Evolutionary conservation across 257 asterid genomes (phyloP), one percentile per base, ranked within the genome.

Genomic region (Solanum stenotomum): DNA sequence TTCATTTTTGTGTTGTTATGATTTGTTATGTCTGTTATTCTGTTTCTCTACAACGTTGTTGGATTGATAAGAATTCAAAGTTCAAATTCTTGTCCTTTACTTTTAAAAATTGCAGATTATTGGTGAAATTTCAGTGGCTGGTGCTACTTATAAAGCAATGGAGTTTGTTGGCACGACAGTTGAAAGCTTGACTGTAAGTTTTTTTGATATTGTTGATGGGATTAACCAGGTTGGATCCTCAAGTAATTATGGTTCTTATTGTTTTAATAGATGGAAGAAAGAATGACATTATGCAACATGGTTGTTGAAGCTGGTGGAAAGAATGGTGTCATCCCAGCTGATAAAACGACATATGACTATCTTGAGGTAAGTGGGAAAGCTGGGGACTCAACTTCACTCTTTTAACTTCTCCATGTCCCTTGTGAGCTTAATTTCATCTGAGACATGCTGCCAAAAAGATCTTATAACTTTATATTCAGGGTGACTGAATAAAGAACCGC

Each of bases 211-310:
- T 72, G 77, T 11, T 8, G 75, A 18, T 49, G 84, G 87, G 35
- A 63, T 31, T 78, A 46, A 13, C 67, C 5, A 8, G 23, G 67
- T 22, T n/a, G 18, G 49, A 71, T 86, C 14, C 59, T 6, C 34
- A 82, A 52, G 27, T 82, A 82, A 49, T 82, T 16, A 9, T 82
- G 86, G 70, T 15, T 68, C 59, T 79, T 37, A 11, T 70, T 84
- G 35, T 29, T 88, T 84, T 56, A 22, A 34, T 89, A 97, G 99
- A 97, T 97, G 99, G 99, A 97, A 92, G 99, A 97, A 92, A 94
- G 99, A 91, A 95, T 97, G 99, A 97, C 99, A 85, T 90, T 97
- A 90, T 97, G 99, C 98, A 97, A 92, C 92, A 97, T 97, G 99
- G 99, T 95, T 76, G 94, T 97, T 72, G 99, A 96, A 91, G 99